Percentiles rank a stretch among this genome's conserved stretches.
These are phyloP conservation scores for Monosporozyma siamensis DNA, from an alignment of 805 yeast species.

Conservation along the genomic window DNA sequence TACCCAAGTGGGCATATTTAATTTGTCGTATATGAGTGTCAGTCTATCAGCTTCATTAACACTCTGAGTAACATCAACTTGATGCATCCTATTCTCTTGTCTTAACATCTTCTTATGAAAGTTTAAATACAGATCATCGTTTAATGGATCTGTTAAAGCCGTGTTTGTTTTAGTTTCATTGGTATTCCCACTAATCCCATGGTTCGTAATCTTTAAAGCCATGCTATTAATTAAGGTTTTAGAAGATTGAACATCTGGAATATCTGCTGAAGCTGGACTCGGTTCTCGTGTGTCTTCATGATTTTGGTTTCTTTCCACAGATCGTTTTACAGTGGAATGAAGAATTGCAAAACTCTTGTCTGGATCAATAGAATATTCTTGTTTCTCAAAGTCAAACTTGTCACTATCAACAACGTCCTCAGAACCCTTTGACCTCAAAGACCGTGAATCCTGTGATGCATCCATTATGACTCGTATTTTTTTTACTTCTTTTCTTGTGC, in stretches of 20 bases:
- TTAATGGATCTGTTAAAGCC: constrained; percentile 36
- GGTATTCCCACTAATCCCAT: constrained; percentile 3
- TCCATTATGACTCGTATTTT: too few species aligned
- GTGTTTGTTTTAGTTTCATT: neutral
- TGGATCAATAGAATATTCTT: constrained; percentile 19
- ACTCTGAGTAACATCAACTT: constrained; percentile 37
- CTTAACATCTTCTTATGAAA: constrained; percentile 54
- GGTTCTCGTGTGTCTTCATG: neutral
- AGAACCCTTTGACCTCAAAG: constrained; percentile 12
- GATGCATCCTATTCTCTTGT: constrained; percentile 57
- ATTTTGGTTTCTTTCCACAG: constrained; percentile 6
- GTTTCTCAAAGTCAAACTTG: constrained; percentile 32
- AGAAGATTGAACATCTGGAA: neutral
- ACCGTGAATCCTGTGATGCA: constrained; percentile 6
- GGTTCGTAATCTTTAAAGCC: constrained; percentile 14
- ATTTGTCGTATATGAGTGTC: constrained; percentile 33
- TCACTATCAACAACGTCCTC: constrained; percentile 13
- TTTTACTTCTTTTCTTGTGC: neutral
- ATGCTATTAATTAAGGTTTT: constrained; percentile 14
- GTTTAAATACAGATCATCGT: constrained; percentile 34
- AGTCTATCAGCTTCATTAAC: constrained; percentile 48
- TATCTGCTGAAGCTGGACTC: neutral
- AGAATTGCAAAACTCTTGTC: constrained; percentile 10
- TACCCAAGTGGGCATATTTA: constrained; percentile 41
- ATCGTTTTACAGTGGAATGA: neutral